A percentile compares a stretch with the other conserved stretches of the same genome.
Conservation (phyloP, 495 filamentous ascomycete species). For the Podospora fimiseda region DNA sequence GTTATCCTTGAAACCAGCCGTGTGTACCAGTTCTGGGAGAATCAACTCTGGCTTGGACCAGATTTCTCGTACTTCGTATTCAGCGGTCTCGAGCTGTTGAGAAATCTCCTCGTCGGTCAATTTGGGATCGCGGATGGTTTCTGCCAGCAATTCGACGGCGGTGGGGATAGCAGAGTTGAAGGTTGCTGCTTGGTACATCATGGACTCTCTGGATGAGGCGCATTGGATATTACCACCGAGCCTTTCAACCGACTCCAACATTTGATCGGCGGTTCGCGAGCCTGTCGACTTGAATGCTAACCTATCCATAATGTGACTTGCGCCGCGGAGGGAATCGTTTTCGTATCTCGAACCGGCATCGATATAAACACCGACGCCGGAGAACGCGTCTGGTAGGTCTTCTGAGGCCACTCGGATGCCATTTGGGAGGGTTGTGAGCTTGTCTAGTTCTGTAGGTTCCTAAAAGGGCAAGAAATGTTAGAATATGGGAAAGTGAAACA, state of each 20-base stretch:
- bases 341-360: constrained; percentile 96
- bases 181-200: constrained; percentile 98
- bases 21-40: constrained; percentile 88
- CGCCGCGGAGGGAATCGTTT: constrained; percentile 73
- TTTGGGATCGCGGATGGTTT: constrained; percentile 84
- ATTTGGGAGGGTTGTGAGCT: constrained; percentile 86
- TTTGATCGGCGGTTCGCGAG: constrained; percentile 65
- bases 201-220: constrained; percentile 85
- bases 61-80: constrained; percentile 95
- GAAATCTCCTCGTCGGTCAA: constrained; percentile 87
- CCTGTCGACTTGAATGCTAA: constrained; percentile 93
- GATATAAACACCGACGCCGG: constrained; percentile 92
- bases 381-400: constrained; percentile 90
- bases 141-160: constrained; percentile 79
- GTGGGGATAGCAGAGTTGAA: constrained; percentile 90
- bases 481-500: neutral
- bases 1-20: constrained; percentile 90
- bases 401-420: constrained; percentile 93
- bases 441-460: constrained; percentile 85
- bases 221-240: constrained; percentile 95
- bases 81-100: constrained; percentile 80
- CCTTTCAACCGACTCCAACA: constrained; percentile 77
- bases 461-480: constrained; percentile 27
- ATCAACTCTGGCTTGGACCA: constrained; percentile 98
- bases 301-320: constrained; percentile 93